These are phyloP conservation scores for Aspergillus sclerotioniger DNA, from an alignment of 495 filamentous ascomycete genomes.

Conservation along the genomic window DNA sequence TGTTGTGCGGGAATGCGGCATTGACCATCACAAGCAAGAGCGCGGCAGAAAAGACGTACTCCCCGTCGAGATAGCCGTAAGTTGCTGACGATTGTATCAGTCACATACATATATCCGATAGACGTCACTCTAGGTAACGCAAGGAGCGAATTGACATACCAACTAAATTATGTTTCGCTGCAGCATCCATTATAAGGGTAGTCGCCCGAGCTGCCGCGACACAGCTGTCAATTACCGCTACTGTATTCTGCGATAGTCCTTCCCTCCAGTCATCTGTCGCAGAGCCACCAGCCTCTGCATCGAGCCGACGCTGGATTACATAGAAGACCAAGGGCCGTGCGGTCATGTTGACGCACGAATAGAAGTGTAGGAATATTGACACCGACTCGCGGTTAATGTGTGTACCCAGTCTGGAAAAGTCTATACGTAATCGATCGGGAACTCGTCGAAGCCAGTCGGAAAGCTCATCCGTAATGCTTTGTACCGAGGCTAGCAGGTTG, in stretches of 20 bases:
- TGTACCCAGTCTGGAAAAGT: constrained; percentile 36
- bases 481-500: constrained; percentile 44
- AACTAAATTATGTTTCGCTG: constrained; percentile 43
- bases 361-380: constrained; percentile 48
- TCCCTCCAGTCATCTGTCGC: constrained; percentile 40
- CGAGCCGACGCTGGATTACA: constrained; percentile 45
- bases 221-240: constrained; percentile 48
- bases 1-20: constrained; percentile 43
- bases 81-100: constrained; percentile 31
- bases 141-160: constrained; percentile 19
- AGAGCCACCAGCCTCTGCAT: constrained; percentile 23
- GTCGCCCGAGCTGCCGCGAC: constrained; percentile 47
- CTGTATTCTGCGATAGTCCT: constrained; percentile 38
- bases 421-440: constrained; percentile 43
- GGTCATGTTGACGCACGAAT: constrained; percentile 53
- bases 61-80: constrained; percentile 51
- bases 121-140: background rate
- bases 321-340: constrained; percentile 48
- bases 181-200: constrained; percentile 45
- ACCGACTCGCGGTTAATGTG: constrained; percentile 43
- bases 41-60: constrained; percentile 49
- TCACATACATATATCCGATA: background rate
- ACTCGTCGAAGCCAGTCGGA: constrained; percentile 41
- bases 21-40: constrained; percentile 51
- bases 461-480: constrained; percentile 43